Base-by-base conservation (phyloP, 441 rosid species). In the Adansonia gregorii region DNA sequence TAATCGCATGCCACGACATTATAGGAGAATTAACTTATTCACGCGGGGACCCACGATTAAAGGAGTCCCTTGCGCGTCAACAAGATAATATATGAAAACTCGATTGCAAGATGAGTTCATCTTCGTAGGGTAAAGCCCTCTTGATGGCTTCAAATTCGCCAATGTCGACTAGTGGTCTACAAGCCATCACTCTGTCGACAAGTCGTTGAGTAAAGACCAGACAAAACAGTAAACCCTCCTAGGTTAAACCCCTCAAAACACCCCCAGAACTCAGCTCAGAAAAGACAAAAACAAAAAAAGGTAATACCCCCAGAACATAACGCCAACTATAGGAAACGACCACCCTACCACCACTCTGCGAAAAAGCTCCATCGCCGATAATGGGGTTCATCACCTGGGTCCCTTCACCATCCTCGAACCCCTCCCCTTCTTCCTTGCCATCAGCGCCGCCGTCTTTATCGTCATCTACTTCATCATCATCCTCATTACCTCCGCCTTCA, bases 131-230 rank as follows among this genome's bases (percentile, higher is more conserved):
- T 74, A 46, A 58, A 60, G 31, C 46, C 39, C 49, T 31, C 19
- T 60, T 24, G 5, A 8, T n/a, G 51, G 85, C 86, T 85, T 86
- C 84, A 77, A 86, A 83, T 83, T 86, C 88, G 77, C 65, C 41
- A 77, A 74, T 35, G 75, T 11, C 82, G 89, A 84, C 90, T 86
- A 80, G 90, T 72, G 87, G 68, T 31, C 11, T 75, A 75, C 79
- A 76, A 66, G 67, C 79, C 31, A 55, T 20, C 35, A 27, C 72
- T 45, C 70, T 75, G 56, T 72, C 77, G 67, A 82, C 81, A 63
- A 39, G 60, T 19, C 64, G 67, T 24, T 60, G n/a, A 43, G 27
- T 59, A 14, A 81, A 0, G 24, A 4, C 45, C 6, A 17, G 41
- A 48, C 11, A 12, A 39, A 45, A 19, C 69, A 74, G 79, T 78